Base-by-base conservation (phyloP, 257 asterid genomes). In the Ehretia macrophylla region DNA sequence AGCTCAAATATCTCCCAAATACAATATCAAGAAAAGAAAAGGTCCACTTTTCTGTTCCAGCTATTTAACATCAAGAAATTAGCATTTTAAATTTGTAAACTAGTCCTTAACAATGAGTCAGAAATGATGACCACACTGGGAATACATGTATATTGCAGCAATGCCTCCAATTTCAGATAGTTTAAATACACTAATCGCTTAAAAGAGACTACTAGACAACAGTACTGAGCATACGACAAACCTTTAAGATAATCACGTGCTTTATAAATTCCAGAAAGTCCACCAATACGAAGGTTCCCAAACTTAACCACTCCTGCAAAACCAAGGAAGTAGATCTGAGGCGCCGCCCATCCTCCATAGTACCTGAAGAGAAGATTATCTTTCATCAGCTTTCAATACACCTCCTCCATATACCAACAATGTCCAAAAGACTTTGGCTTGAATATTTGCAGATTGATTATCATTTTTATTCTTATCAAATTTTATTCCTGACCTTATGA, bases 271-370 rank as follows among this genome's bases (percentile, higher is more conserved):
- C 96, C 97, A 62, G 99, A 92, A 65, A 88, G 83, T 62, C 97
- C 97, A 72, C 96, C 99, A 49, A 92, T 88, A 54, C 99, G 99
- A 74, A 92, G 71, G 74, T 86, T 92, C 51, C 99, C 99, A 71
- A 82, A 92, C 80, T 80, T 92, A 68, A 88, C 46, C 44, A 92
- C 76, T 66, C 99, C 99, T 17, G 97, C 96, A 78, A 81, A 84
- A 58, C 97, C 99, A 66, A 92, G 95, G 79, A 92, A 92, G 83
- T 73, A 92, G 62, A 92, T 92, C 19, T 84, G 72, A 46, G 97
- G 99, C 56, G 97, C 97, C 66, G 81, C 95, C 97, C 97, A 88
- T 67, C 99, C 99, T 44, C 97, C 97, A 72, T 88, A 92, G 74
- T 84, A 92, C 78, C 98, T 92, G 75, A 58, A 71, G 55, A 47